phyloP scores from a whole-genome alignment of 352 stramenopile genomes.

The Phytophthora tubulina region DNA sequence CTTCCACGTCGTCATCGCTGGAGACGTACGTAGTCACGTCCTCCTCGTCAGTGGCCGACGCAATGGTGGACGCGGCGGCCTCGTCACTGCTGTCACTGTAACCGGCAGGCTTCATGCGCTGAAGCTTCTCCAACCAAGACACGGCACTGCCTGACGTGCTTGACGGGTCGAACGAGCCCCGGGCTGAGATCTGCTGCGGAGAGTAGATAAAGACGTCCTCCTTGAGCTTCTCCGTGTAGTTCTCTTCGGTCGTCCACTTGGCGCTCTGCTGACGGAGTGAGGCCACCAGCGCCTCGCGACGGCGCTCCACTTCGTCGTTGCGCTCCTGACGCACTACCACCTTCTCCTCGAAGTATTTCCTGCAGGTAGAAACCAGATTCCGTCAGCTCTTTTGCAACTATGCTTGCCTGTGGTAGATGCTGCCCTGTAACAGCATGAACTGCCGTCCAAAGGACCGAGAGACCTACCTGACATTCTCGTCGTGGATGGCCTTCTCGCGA shows the following conservation, averaged over 20 bases:
- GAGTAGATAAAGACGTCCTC: slow-evolving; percentile 90
- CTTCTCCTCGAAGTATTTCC: slow-evolving; percentile 85
- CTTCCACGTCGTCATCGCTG: slow-evolving; percentile 22
- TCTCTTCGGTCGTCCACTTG: slow-evolving; percentile 79
- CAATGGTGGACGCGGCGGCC: slow-evolving; percentile 33
- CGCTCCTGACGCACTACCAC: slow-evolving; percentile 73
- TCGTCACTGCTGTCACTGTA: slow-evolving; percentile 48
- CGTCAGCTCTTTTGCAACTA: background rate
- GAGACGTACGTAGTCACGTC: slow-evolving; percentile 5
- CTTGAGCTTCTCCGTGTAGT: slow-evolving; percentile 82
- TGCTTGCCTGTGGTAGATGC: background rate
- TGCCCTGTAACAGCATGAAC: too few relatives aligned
- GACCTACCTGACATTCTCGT: slow-evolving; percentile 76
- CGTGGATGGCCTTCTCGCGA: slow-evolving; percentile 81
- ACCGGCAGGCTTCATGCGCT: slow-evolving; percentile 87
- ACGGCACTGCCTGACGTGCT: slow-evolving; percentile 74
- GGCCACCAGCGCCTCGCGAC: slow-evolving; percentile 73
- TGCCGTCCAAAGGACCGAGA: background rate
- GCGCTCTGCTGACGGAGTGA: slow-evolving; percentile 68
- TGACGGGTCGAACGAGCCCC: slow-evolving; percentile 75
- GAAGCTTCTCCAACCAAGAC: slow-evolving; percentile 89
- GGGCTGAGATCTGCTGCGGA: slow-evolving; percentile 72
- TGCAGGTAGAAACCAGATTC: slow-evolving; percentile 22
- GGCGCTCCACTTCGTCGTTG: slow-evolving; percentile 67
- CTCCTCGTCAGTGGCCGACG: slow-evolving; percentile 41